These are phyloP conservation scores for Cercospora beticola DNA, from an alignment of 2,329 filamentous ascomycete genomes.

Conservation along the genomic window DNA sequence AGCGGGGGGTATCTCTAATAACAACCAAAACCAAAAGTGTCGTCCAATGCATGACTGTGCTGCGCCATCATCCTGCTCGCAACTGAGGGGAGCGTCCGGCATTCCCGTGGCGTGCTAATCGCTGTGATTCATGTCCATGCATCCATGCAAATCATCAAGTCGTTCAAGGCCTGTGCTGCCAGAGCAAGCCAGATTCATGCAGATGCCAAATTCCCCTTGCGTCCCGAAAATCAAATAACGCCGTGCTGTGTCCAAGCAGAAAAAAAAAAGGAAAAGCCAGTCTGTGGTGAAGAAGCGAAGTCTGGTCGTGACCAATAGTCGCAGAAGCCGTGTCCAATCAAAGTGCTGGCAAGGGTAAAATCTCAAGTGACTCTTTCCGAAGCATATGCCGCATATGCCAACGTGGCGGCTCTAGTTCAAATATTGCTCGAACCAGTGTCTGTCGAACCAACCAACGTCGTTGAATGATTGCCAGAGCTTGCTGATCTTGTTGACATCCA, in stretches of 20 bases:
- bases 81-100: slow-evolving; percentile 9
- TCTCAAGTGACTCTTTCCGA: neutral
- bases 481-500: slow-evolving; percentile 96
- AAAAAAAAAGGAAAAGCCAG: neutral
- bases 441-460: slow-evolving; percentile 42
- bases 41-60: slow-evolving; percentile 12
- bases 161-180: slow-evolving; percentile 16
- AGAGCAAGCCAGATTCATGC: slow-evolving; percentile 15
- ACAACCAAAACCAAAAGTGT: slow-evolving; percentile 5
- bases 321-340: neutral
- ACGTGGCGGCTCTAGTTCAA: slow-evolving; percentile 9
- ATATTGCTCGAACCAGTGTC: slow-evolving; percentile 28
- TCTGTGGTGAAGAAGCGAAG: neutral
- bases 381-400: neutral
- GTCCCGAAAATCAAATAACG: slow-evolving; percentile 3
- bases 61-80: neutral
- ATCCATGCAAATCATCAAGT: slow-evolving; percentile 13
- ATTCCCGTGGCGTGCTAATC: slow-evolving; percentile 1
- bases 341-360: neutral
- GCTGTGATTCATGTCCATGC: slow-evolving; percentile 15
- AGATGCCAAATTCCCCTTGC: neutral
- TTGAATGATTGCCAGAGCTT: slow-evolving; percentile 90
- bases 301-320: neutral
- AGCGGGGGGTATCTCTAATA: slow-evolving; percentile 18
- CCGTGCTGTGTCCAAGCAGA: slow-evolving; percentile 12